phyloP scores from a whole-genome alignment of 1,284 basidiomycete genomes.

The Sphagnurus paluster region DNA sequence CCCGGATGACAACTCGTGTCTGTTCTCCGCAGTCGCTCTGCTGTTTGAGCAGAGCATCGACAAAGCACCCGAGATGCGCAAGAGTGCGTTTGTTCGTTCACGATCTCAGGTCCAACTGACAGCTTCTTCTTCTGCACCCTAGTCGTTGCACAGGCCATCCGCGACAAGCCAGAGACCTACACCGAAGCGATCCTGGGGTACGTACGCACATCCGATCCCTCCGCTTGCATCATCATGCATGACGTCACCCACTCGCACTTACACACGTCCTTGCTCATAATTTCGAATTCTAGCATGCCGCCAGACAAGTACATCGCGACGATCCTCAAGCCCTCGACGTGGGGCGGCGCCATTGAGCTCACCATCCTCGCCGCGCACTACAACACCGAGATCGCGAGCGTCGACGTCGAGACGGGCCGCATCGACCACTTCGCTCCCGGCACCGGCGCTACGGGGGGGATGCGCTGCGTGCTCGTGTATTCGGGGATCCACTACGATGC shows the following conservation, averaged over 20 bases:
- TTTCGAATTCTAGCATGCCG: constrained; percentile 58
- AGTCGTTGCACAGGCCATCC: constrained; percentile 85
- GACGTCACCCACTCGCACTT: constrained; percentile 1
- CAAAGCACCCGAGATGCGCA: constrained; percentile 64
- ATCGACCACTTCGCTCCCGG: constrained; percentile 79
- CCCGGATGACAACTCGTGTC: constrained; percentile 91
- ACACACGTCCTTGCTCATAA: too few species aligned
- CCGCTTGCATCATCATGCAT: not conserved
- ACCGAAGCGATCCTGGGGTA: constrained; percentile 85
- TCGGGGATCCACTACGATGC: constrained; percentile 96
- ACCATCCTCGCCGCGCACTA: constrained; percentile 81
- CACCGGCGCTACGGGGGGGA: constrained; percentile 20
- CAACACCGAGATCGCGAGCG: constrained; percentile 81
- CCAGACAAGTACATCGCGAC: constrained; percentile 77
- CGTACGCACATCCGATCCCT: constrained; percentile 22
- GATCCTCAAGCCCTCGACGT: constrained; percentile 77
- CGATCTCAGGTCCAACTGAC: not conserved
- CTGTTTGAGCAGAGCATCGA: constrained; percentile 80
- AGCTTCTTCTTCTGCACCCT: constrained; percentile 8
- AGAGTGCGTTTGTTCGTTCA: constrained; percentile 47
- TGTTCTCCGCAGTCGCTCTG: constrained; percentile 85
- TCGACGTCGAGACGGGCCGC: constrained; percentile 92
- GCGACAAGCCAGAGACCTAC: constrained; percentile 68
- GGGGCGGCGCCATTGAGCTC: constrained; percentile 95
- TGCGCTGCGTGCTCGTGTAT: constrained; percentile 76